Percentiles rank a stretch among this genome's conserved stretches.
Conservation (phyloP, 75 land plant genomes). For the Pinus albicaulis region DNA sequence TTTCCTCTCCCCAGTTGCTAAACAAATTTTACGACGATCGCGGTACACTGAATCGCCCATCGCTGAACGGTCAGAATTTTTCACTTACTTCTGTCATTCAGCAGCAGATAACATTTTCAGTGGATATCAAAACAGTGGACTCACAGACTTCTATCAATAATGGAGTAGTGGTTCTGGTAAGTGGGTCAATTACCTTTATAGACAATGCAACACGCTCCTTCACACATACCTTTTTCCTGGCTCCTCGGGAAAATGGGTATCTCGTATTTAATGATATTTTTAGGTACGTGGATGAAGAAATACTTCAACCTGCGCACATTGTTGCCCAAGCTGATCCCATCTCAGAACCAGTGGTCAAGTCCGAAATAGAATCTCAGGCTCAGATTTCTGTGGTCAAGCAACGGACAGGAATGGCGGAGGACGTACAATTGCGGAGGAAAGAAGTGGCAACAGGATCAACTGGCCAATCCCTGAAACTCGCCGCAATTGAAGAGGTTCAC, state of each 20-base stretch:
- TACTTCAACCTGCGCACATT: too few species aligned
- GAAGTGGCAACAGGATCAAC: too few species aligned
- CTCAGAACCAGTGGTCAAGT: not conserved
- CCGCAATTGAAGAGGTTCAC: slow-evolving; percentile 8
- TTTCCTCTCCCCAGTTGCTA: slow-evolving; percentile 53
- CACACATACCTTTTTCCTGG: slow-evolving; percentile 35
- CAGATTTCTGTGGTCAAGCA: not conserved
- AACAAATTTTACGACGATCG: slow-evolving; percentile 73
- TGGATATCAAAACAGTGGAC: not conserved
- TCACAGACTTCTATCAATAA: slow-evolving; percentile 30
- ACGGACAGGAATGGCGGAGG: not conserved
- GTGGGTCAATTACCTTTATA: slow-evolving; percentile 20
- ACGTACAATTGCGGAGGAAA: too few species aligned
- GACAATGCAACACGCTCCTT: slow-evolving; percentile 22
- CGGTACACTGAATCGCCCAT: slow-evolving; percentile 58
- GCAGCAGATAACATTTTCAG: not conserved
- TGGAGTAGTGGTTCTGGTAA: slow-evolving; percentile 36
- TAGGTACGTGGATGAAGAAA: slow-evolving; percentile 30
- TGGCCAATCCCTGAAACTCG: too few species aligned
- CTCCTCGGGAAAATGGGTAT: slow-evolving; percentile 44
- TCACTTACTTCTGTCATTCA: slow-evolving; percentile 49
- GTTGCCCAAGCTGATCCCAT: too few species aligned
- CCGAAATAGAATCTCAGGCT: not conserved
- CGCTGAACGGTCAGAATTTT: slow-evolving; percentile 39
- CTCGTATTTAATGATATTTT: slow-evolving; percentile 38